Conservation (phyloP, 2,329 filamentous ascomycete genomes). For the Alternaria hordeiaustralica region DNA sequence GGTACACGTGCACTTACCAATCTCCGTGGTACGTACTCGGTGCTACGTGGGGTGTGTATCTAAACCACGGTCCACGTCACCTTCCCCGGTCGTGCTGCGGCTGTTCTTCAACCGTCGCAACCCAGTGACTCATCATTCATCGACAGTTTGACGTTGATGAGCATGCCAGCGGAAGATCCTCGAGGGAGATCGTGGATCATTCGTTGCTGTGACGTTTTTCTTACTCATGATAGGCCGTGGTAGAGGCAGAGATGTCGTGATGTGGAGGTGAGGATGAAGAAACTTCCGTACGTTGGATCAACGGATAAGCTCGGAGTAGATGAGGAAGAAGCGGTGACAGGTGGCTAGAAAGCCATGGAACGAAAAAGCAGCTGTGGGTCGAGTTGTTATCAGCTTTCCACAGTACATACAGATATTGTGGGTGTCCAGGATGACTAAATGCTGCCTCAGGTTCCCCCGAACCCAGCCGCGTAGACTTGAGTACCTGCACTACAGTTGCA, state of each 20-base stretch:
- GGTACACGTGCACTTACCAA: slow-evolving; percentile 4
- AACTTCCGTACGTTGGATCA: not conserved
- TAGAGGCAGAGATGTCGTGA: not conserved
- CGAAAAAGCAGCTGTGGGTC: not conserved
- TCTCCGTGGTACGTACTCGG: slow-evolving; percentile 4
- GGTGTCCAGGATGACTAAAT: not conserved
- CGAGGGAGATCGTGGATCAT: not conserved
- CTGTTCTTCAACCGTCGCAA: slow-evolving; percentile 2
- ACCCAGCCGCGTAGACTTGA: not conserved
- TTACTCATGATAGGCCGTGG: not conserved
- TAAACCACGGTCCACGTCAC: slow-evolving; percentile 13
- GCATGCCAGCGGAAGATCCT: not conserved
- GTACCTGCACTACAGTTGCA: not conserved
- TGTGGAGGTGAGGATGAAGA: not conserved
- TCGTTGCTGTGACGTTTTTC: not conserved
- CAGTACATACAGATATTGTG: not conserved
- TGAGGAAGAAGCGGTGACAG: not conserved
- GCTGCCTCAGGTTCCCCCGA: not conserved
- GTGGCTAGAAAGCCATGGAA: not conserved
- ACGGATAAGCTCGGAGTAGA: not conserved
- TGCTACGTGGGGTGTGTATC: slow-evolving; percentile 10
- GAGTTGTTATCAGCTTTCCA: not conserved
- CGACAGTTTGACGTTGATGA: not conserved
- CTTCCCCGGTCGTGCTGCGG: slow-evolving; percentile 16
- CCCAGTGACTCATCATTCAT: not conserved